Evolutionary conservation across 805 yeast genomes (phyloP), one percentile per base, ranked within the genome.

Genomic region (Ogataea pini): DNA sequence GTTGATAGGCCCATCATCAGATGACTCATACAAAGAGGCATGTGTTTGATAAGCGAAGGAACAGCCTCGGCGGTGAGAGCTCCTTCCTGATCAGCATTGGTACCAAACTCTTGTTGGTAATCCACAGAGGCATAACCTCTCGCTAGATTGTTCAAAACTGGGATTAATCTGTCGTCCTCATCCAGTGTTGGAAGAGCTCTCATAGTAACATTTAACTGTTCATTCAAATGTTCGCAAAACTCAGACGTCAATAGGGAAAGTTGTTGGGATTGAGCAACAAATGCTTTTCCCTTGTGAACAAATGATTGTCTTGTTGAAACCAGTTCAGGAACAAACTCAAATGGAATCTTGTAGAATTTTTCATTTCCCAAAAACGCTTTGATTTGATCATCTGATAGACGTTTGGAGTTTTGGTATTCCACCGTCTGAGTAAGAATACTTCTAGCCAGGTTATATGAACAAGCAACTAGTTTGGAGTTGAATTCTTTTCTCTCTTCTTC

Each of bases 141-240:
- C 0, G 95, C 81, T 40, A 94, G 68, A 60, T 91, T 90, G 59
- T 82, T 82, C 53, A 94, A 72, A 24, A 94, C 81, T 0, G 97
- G 97, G 44, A 90, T 70, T 38, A 94, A 69, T 49, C 99, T 75
- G 63, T 90, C 95, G 61, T 90, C 97, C 70, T 92, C 98, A 61
- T 90, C 96, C 47, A 92, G 71, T 9, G 91, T 76, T 6, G 96
- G 95, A 46, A 90, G 70, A 17, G 86, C 78, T 61, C 86, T 86
- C 58, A 89, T 83, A 0, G 97, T 88, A 40, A 74, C 69, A 18
- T 82, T 68, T 54, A 94, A 72, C 17, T 82, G 79, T 14, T 67
- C 62, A 2, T 65, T 63, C 45, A 91, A 69, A 47, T 71, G 65
- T 33, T 72, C 75, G 29, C 80, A 71, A 64, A 85, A 92, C 62